Evolutionary conservation across 2,329 filamentous ascomycete species (phyloP).

Genomic region (Canariomyces notabilis): DNA sequence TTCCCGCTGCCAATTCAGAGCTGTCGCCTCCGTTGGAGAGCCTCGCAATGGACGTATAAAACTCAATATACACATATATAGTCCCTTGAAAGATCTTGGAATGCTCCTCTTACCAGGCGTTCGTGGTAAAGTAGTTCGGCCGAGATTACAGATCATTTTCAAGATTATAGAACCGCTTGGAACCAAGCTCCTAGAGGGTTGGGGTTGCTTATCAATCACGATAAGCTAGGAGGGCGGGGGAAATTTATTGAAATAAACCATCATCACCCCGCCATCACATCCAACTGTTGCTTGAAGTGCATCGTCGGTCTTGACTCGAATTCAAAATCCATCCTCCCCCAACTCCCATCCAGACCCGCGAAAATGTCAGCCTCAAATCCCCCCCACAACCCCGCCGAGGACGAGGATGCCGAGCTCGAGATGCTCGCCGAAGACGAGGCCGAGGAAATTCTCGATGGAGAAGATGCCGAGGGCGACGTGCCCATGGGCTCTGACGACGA

Average conservation of each 20-base stretch:
- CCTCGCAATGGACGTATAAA: too few species aligned
- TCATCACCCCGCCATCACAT: not conserved
- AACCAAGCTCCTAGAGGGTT: conserved; percentile 13
- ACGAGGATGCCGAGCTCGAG: conserved; percentile 61
- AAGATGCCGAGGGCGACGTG: conserved; percentile 52
- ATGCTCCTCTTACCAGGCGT: too few species aligned
- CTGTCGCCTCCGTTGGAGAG: too few species aligned
- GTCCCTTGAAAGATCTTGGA: too few species aligned
- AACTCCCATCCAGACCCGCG: not conserved
- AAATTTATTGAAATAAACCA: conserved; percentile 3
- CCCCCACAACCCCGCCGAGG: conserved; percentile 37
- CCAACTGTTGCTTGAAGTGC: too few species aligned
- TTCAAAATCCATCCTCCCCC: not conserved
- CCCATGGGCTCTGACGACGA: conserved; percentile 71
- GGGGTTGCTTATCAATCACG: conserved; percentile 17
- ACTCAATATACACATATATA: too few species aligned
- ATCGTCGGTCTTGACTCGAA: not conserved
- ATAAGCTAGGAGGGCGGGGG: not conserved
- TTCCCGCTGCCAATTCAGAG: too few species aligned
- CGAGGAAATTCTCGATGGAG: conserved; percentile 60
- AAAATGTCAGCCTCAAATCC: conserved; percentile 22
- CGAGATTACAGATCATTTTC: not conserved
- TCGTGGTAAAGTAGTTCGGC: too few species aligned
- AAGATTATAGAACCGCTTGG: not conserved
- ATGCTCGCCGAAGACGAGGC: conserved; percentile 74